Conservation (phyloP, 2,329 filamentous ascomycete species). For the Talaromyces sp. region DNA sequence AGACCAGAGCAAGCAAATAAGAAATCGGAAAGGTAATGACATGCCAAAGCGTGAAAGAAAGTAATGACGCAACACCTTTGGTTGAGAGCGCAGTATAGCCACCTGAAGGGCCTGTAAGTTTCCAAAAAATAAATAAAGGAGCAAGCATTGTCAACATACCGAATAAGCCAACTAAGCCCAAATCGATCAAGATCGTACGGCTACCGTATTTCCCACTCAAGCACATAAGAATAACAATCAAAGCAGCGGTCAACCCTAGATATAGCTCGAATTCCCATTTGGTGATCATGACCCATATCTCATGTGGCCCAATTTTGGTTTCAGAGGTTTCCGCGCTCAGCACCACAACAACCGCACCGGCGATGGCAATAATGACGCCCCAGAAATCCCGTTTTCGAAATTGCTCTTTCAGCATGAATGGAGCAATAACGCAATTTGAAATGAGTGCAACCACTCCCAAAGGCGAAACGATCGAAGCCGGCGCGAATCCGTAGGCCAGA, state of each 20-base stretch:
- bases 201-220: constrained; percentile 78
- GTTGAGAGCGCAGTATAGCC: constrained; percentile 96
- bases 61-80: constrained; percentile 90
- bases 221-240: constrained; percentile 76
- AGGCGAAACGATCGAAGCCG: constrained; percentile 93
- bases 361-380: constrained; percentile 81
- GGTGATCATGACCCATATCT: constrained; percentile 85
- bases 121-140: constrained; percentile 2
- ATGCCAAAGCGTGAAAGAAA: constrained; percentile 83
- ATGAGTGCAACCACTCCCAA: constrained; percentile 94
- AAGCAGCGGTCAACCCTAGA: constrained; percentile 63
- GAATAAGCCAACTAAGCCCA: constrained; percentile 88
- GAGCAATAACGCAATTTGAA: constrained; percentile 94
- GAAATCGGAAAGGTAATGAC: constrained; percentile 89
- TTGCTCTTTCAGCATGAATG: constrained; percentile 83
- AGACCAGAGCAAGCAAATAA: constrained; percentile 73
- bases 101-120: constrained; percentile 44
- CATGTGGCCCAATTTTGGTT: constrained; percentile 81
- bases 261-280: constrained; percentile 89
- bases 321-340: constrained; percentile 85
- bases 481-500: constrained; percentile 92
- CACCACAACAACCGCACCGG: constrained; percentile 85
- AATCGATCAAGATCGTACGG: constrained; percentile 80
- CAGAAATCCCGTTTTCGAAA: constrained; percentile 81
- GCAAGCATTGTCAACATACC: constrained; percentile 50